These are phyloP conservation scores for Leccinum disarticulatum DNA, from an alignment of 768 basidiomycete genomes.

Conservation along the genomic window DNA sequence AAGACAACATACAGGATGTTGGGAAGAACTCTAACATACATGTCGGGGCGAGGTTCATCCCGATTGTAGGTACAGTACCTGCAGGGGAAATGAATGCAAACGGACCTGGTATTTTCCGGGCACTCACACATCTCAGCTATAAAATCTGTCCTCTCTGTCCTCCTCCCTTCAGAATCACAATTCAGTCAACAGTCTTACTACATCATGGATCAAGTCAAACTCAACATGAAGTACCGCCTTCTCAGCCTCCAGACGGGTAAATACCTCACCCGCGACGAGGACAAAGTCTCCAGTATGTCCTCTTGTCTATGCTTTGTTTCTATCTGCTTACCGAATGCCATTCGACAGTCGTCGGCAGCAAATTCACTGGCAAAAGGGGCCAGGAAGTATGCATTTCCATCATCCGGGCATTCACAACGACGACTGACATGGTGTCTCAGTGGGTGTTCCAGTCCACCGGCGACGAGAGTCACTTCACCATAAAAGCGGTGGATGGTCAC, in stretches of 20 bases:
- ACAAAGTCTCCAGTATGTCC: neutral
- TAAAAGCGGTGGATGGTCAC: neutral
- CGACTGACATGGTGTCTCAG: neutral
- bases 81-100: conserved; percentile 32
- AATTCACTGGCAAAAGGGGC: neutral
- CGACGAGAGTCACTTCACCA: neutral
- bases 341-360: neutral
- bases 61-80: neutral
- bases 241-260: neutral
- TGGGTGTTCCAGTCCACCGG: neutral
- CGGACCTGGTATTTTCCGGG: neutral
- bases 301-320: neutral
- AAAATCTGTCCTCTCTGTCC: neutral
- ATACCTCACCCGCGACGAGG: neutral
- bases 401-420: neutral
- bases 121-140: neutral
- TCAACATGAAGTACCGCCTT: neutral
- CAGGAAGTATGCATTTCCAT: neutral
- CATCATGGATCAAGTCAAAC: neutral
- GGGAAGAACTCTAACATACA: neutral
- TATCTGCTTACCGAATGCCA: neutral
- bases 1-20: neutral
- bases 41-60: neutral
- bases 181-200: neutral
- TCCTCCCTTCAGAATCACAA: neutral